Base-by-base conservation (phyloP, 169 alveolate genomes). In the Cystoisospora suis region DNA sequence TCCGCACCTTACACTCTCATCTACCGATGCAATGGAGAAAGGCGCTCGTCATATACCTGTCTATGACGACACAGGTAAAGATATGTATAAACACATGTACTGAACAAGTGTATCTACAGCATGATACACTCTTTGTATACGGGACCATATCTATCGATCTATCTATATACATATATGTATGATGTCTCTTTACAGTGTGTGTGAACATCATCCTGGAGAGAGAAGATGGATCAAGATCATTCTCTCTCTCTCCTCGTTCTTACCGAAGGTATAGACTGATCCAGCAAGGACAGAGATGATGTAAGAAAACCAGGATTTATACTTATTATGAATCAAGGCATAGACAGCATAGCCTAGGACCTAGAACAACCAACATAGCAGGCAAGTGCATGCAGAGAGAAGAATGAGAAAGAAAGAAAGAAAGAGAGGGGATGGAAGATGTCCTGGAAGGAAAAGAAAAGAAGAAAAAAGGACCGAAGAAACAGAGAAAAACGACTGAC, bases 251-350 rank as follows among this genome's bases (percentile, higher is more conserved):
- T 65, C 2, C 7, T 0, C 17, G 29, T 4, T 29, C 90, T 46
- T 40, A 90, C 93, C 95, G 56, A 93, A 93, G 36, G 92, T 86
- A 89, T 93, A 93, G 69, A 93, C 92, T 49, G 85, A 83, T 23
- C 95, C 95, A 29, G 95, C 95, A 38, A 88, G 88, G 36, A 92
- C 91, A 38, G 87, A 87, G 27, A 99, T 94, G 46, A 97, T 90
- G 92, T 97, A 99, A 0, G 99, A 97, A 92, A 98, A 98, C 99
- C 99, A 98, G 53, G 99, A 96, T 90, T 96, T 97, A 94, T 97
- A 98, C 86, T 97, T 96, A 81, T 97, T 90, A 92, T 98, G 94
- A 45, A 93, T 88, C 40, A 98, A 93, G 40, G 99, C 96, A 94
- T 98, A 98, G 32, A 97, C 87, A 42, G 99, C 98, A 89, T 98